Conservation (phyloP, 164 flowering plant species). For the Aristolochia fimbriata region DNA sequence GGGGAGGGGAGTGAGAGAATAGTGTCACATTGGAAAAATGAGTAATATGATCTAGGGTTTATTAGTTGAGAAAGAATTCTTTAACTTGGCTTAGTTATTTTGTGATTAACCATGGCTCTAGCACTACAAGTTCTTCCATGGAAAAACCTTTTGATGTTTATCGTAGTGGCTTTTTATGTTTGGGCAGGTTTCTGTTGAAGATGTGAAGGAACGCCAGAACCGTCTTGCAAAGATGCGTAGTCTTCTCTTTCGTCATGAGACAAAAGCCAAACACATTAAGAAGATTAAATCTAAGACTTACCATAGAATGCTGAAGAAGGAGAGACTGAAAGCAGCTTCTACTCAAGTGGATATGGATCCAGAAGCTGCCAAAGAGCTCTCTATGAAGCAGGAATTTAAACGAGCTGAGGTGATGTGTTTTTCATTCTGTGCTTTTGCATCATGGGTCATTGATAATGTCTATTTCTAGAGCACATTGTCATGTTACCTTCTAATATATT, state of each 20-base stretch:
- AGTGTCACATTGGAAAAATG: no score
- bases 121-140: no score
- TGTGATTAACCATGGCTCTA: no score
- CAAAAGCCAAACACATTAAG: conserved; percentile 68
- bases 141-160: neutral
- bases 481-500: conserved; percentile 3
- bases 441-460: neutral
- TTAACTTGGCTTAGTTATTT: no score
- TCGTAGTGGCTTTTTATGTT: neutral
- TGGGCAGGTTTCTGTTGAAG: conserved; percentile 41
- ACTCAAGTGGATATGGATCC: conserved; percentile 47
- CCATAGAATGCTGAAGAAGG: conserved; percentile 67
- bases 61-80: no score
- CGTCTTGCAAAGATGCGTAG: conserved; percentile 84
- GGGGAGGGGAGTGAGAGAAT: no score
- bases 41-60: no score
- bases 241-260: conserved; percentile 81
- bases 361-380: conserved; percentile 75
- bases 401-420: conserved; percentile 58
- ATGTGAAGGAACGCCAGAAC: conserved; percentile 52
- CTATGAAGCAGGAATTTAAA: conserved; percentile 71
- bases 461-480: no score
- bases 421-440: neutral
- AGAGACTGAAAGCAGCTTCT: conserved; percentile 37
- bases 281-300: conserved; percentile 83